A percentile compares a stretch with the other conserved stretches of the same genome.
Conservation (phyloP, 2,329 filamentous ascomycete genomes). For the Leptographium lundbergii region DNA sequence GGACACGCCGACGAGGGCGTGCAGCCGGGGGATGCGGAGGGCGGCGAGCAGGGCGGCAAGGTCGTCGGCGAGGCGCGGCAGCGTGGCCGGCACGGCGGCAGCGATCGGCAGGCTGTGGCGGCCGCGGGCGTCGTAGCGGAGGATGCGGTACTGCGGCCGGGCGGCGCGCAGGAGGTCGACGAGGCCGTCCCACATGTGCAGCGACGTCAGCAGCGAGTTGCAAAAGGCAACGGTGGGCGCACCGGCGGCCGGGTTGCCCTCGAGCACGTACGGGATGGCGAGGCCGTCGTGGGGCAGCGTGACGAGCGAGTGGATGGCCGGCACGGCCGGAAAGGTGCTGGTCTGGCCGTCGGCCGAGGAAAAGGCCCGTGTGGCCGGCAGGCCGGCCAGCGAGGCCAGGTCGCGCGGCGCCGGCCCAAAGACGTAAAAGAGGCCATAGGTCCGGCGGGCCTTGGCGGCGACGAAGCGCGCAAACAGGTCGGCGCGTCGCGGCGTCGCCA, state of each 20-base stretch:
- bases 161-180: constrained; percentile 45
- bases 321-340: constrained; percentile 36
- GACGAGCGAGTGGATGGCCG: constrained; percentile 54
- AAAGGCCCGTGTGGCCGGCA: constrained; percentile 35
- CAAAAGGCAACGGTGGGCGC: constrained; percentile 63
- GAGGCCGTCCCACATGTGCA: constrained; percentile 71
- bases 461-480: constrained; percentile 48
- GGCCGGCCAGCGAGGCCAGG: constrained; percentile 40
- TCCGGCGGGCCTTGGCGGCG: constrained; percentile 40
- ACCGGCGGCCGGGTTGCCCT: constrained; percentile 52
- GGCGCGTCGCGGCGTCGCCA: constrained; percentile 46
- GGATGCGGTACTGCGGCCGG: constrained; percentile 54
- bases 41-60: constrained; percentile 53
- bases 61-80: constrained; percentile 58
- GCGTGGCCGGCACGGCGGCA: constrained; percentile 34
- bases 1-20: constrained; percentile 61
- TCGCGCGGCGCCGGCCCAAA: constrained; percentile 67
- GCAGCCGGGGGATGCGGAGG: constrained; percentile 54
- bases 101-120: constrained; percentile 38
- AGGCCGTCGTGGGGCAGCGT: constrained; percentile 58
- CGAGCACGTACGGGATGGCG: constrained; percentile 58
- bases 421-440: constrained; percentile 64
- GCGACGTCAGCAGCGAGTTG: constrained; percentile 69
- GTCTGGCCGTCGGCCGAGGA: constrained; percentile 41
- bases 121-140: constrained; percentile 69